These are phyloP conservation scores for Neonothopanus nambi DNA, from an alignment of 1,284 basidiomycete species.

Conservation along the genomic window DNA sequence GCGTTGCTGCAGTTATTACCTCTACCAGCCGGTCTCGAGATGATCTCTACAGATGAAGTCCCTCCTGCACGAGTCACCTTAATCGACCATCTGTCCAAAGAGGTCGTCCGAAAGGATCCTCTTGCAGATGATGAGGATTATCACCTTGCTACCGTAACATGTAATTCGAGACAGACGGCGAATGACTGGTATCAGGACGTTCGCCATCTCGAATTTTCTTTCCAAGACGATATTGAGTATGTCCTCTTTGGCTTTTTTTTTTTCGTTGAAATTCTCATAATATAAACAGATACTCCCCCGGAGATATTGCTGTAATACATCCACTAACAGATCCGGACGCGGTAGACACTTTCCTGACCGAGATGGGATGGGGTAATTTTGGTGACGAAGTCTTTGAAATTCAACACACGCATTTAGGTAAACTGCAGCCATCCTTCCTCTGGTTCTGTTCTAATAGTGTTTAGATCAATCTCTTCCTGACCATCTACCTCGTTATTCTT, in stretches of 20 bases:
- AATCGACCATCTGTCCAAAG: conserved; percentile 21
- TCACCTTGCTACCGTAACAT: conserved; percentile 48
- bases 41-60: conserved; percentile 35
- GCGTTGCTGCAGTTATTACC: conserved; percentile 51
- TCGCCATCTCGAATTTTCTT: conserved; percentile 71
- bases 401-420: conserved; percentile 46
- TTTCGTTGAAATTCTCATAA: conserved; percentile 1
- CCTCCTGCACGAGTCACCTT: conserved; percentile 56
- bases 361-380: conserved; percentile 63
- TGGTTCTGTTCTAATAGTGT: conserved; percentile 2
- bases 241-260: conserved; percentile 5
- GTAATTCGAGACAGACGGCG: conserved; percentile 68
- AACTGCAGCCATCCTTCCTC: conserved; percentile 6
- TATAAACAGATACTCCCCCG: conserved; percentile 68
- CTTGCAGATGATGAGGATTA: conserved; percentile 40
- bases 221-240: conserved; percentile 59
- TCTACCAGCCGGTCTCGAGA: conserved; percentile 39
- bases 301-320: conserved; percentile 84
- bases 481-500: conserved; percentile 58
- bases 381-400: conserved; percentile 66
- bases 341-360: conserved; percentile 69
- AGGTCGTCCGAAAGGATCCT: conserved; percentile 30
- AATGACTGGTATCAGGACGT: conserved; percentile 90
- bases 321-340: conserved; percentile 66
- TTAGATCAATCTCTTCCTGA: conserved; percentile 77